Percentiles rank a stretch among this genome's conserved stretches.
These are phyloP conservation scores for Coemansia sp. DNA, from an alignment of 192 early-diverging fungal genomes.

Conservation along the genomic window DNA sequence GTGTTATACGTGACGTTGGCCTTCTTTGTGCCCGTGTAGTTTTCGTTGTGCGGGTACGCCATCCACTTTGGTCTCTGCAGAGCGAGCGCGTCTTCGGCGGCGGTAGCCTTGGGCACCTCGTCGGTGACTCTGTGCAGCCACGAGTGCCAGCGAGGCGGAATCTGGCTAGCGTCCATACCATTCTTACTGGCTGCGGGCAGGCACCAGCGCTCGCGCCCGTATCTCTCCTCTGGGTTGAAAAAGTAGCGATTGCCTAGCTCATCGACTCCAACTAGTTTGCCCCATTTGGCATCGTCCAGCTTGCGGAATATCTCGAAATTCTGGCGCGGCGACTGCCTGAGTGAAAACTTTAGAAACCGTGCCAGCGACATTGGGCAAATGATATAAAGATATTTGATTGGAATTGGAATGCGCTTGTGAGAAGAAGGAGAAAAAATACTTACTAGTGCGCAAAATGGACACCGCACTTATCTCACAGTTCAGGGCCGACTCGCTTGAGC, in stretches of 20 bases:
- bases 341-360: constrained; percentile 46
- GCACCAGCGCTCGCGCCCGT: constrained; percentile 81
- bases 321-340: constrained; percentile 46
- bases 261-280: constrained; percentile 72
- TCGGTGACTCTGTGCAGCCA: constrained; percentile 57
- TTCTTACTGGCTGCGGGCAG: constrained; percentile 56
- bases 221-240: constrained; percentile 71
- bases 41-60: constrained; percentile 49
- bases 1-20: constrained; percentile 57
- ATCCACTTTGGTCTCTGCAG: constrained; percentile 54
- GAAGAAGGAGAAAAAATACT: too few relatives aligned
- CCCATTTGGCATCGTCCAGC: constrained; percentile 65
- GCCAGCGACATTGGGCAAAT: constrained; percentile 39
- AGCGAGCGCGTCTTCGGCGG: constrained; percentile 27
- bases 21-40: constrained; percentile 51
- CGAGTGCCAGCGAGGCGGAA: constrained; percentile 72
- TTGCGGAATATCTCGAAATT: constrained; percentile 54
- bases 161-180: constrained; percentile 65
- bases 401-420: not conserved
- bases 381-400: not conserved
- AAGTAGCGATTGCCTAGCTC: constrained; percentile 79
- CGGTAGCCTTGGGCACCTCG: constrained; percentile 32
- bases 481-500: not conserved
- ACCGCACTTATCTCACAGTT: too few relatives aligned
- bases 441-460: too few relatives aligned